Conservation (phyloP, 352 stramenopile species). For the Pythium brachiatum region DNA sequence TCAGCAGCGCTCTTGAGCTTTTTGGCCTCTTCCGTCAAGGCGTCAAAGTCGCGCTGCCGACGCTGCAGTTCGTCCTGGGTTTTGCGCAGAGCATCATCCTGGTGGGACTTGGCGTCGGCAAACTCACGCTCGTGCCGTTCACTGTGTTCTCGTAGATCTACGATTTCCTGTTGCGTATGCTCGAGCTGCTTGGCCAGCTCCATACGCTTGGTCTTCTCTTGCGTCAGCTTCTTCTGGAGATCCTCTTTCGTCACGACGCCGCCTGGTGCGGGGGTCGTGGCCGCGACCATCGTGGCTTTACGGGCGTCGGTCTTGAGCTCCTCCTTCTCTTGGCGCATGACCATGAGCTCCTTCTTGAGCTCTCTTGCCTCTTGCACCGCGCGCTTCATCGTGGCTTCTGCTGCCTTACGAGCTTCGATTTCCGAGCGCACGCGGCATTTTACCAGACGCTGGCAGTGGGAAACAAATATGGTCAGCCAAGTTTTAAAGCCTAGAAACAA, state of each 20-base stretch:
- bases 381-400: constrained; percentile 71
- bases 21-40: constrained; percentile 36
- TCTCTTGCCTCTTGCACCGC: constrained; percentile 67
- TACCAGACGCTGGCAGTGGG: constrained; percentile 64
- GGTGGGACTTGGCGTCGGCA: constrained; percentile 8
- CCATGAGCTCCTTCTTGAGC: constrained; percentile 73
- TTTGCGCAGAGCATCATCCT: constrained; percentile 7
- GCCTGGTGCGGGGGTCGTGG: constrained; percentile 21
- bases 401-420: constrained; percentile 67
- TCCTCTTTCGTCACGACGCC: constrained; percentile 26
- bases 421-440: constrained; percentile 78
- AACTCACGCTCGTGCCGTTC: constrained; percentile 18
- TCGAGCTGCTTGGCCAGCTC: constrained; percentile 12
- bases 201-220: constrained; percentile 27
- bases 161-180: constrained; percentile 3
- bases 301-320: constrained; percentile 34
- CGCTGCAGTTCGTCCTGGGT: constrained; percentile 12
- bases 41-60: constrained; percentile 18
- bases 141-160: constrained; percentile 1
- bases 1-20: constrained; percentile 24
- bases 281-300: constrained; percentile 12
- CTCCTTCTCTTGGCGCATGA: constrained; percentile 74
- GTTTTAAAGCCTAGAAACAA: no score
- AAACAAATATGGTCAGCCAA: no score
- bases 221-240: constrained; percentile 35